Evolutionary conservation across 768 basidiomycete genomes (phyloP).

Genomic region (Suillus sp.): DNA sequence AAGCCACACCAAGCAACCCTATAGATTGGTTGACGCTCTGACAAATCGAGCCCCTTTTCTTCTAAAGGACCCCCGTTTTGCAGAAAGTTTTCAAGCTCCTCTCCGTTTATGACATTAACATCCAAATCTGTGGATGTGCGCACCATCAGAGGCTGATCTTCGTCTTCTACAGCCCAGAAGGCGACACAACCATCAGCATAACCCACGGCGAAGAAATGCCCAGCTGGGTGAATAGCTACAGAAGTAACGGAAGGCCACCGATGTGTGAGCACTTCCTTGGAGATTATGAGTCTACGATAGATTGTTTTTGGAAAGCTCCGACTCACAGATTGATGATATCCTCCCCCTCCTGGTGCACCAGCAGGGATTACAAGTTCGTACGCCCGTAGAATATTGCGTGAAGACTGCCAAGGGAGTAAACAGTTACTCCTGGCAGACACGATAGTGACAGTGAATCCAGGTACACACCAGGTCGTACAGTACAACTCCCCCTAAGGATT

Average conservation of each 20-base stretch:
- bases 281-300: slow-evolving; percentile 2
- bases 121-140: slow-evolving; percentile 64
- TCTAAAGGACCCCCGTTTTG: slow-evolving; percentile 22
- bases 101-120: slow-evolving; percentile 55
- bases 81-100: slow-evolving; percentile 44
- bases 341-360: slow-evolving; percentile 79
- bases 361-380: slow-evolving; percentile 76
- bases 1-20: slow-evolving; percentile 85
- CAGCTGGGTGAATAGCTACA: slow-evolving; percentile 72
- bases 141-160: slow-evolving; percentile 73
- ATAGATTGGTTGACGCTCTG: slow-evolving; percentile 73
- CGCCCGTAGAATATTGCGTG: slow-evolving; percentile 53
- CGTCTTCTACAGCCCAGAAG: slow-evolving; percentile 82
- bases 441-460: background rate
- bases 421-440: slow-evolving; percentile 1
- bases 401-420: slow-evolving; percentile 33
- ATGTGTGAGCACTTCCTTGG: slow-evolving; percentile 67
- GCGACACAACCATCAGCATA: slow-evolving; percentile 81
- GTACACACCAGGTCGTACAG: slow-evolving; percentile 55
- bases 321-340: slow-evolving; percentile 55
- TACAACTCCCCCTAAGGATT: slow-evolving; percentile 56
- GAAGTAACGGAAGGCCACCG: slow-evolving; percentile 71
- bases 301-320: background rate
- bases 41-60: slow-evolving; percentile 17
- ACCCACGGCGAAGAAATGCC: slow-evolving; percentile 77